Evolutionary conservation across 495 filamentous ascomycete genomes (phyloP), one percentile per base, ranked within the genome.

Genomic region (Annulohypoxylon moriforme): DNA sequence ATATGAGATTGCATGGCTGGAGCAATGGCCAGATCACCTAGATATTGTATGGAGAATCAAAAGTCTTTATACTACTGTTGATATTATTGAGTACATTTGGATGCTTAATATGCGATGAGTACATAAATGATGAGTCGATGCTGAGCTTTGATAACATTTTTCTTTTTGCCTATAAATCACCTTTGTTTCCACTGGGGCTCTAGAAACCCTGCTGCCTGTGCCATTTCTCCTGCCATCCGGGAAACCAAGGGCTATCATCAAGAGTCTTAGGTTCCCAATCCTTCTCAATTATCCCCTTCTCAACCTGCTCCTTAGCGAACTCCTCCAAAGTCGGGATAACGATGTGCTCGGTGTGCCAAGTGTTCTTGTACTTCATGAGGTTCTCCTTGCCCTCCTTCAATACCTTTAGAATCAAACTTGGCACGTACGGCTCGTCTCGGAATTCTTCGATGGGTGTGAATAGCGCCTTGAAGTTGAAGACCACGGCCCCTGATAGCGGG

Each of bases 391-490:
- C 94, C 52, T 92, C 89, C 57, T 80, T 87, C 63, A 96, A 67
- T 8, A 96, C 78, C 81, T 90, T 92, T 0, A 85, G 75, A 22
- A 94, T 34, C 24, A 97, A 77, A 14, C 84, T 85, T 0, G 94
- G 94, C 1, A 97, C 80, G 42, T 89, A 90, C 18, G 91, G 87
- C 74, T 97, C 94, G 50, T 92, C 86, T 0, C 89, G 81, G 67
- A 97, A 89, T 71, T 92, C 89, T 16, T 82, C 75, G 0, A 97
- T 77, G 0, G 91, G 91, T 2, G 93, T 96, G 81, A 97, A 97
- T 0, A 97, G 77, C 0, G 90, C 94, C 76, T 96, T 97, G 87
- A 94, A 97, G 76, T 97, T 97, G 81, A 97, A 97, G 2, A 93
- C 86, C 8, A 97, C 81, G 0, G 85, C 89, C 0, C 86, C 92